A percentile compares a stretch with the other conserved stretches of the same genome.
Evolutionary conservation across 2,329 filamentous ascomycete species (phyloP).

Genomic region (Aphanoascus verrucosus): DNA sequence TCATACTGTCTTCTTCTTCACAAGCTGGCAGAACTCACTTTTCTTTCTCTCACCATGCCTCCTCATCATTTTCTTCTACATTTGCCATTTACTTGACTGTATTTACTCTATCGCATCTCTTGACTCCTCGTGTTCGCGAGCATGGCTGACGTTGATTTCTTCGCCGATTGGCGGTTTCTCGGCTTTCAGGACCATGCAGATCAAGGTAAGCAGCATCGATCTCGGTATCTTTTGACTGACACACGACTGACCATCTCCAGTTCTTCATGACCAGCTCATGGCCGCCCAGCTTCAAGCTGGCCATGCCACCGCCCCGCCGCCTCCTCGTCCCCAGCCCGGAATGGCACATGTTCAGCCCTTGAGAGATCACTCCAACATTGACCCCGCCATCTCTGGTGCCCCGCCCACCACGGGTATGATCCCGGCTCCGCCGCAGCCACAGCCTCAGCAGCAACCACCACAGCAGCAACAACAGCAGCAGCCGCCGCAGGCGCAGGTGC

Average conservation of each 20-base stretch:
- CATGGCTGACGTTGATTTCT: conserved; percentile 3
- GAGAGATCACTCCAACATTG: conserved; percentile 44
- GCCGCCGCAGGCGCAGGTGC: neutral
- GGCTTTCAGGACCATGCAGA: conserved; percentile 34
- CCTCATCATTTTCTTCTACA: neutral
- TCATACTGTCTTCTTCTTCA: neutral
- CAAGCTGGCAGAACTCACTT: neutral
- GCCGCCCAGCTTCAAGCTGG: conserved; percentile 34
- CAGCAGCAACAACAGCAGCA: conserved; percentile 18
- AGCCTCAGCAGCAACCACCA: conserved; percentile 19
- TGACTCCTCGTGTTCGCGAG: neutral
- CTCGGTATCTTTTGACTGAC: neutral
- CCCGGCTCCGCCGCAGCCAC: conserved; percentile 16
- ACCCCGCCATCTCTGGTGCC: conserved; percentile 46
- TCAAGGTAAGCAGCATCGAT: conserved; percentile 29
- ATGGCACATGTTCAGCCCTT: conserved; percentile 25
- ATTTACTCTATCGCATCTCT: neutral
- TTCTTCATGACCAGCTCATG: conserved; percentile 53
- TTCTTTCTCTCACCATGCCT: neutral
- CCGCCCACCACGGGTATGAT: conserved; percentile 14
- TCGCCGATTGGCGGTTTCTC: conserved; percentile 14
- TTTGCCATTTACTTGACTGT: neutral
- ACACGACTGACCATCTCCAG: conserved; percentile 27
- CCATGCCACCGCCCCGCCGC: conserved; percentile 35
- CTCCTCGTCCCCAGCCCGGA: conserved; percentile 32